Percentiles rank a stretch among this genome's conserved stretches.
These are phyloP conservation scores for Aspergillus sp. DNA, from an alignment of 2,329 filamentous ascomycete species.

Conservation along the genomic window DNA sequence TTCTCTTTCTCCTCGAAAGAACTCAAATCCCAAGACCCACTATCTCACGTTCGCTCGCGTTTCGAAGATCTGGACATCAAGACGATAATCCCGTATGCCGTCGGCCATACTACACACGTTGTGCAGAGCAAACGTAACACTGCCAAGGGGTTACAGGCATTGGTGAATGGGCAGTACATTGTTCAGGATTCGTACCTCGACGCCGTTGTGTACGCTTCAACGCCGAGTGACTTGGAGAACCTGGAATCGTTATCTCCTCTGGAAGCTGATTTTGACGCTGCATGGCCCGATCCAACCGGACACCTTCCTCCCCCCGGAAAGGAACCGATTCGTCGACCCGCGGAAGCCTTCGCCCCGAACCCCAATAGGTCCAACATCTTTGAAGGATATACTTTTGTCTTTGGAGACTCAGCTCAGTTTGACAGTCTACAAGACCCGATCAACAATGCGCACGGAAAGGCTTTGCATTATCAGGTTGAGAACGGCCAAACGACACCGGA, in stretches of 20 bases:
- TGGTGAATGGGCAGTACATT: slow-evolving; percentile 71
- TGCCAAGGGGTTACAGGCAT: slow-evolving; percentile 72
- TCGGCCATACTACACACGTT: slow-evolving; percentile 69
- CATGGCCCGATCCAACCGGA: slow-evolving; percentile 67
- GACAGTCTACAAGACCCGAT: slow-evolving; percentile 66
- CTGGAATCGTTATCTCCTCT: slow-evolving; percentile 48
- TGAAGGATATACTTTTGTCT: slow-evolving; percentile 78
- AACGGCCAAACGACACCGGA: slow-evolving; percentile 57
- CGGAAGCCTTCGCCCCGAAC: slow-evolving; percentile 65
- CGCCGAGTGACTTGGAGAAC: slow-evolving; percentile 41
- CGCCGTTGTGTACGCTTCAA: slow-evolving; percentile 55
- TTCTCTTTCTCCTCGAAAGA: slow-evolving; percentile 69
- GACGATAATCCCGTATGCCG: slow-evolving; percentile 62
- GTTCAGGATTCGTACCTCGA: slow-evolving; percentile 66
- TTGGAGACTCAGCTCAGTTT: slow-evolving; percentile 67
- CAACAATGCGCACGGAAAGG: slow-evolving; percentile 73
- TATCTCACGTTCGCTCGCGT: slow-evolving; percentile 51
- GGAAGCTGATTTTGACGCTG: slow-evolving; percentile 67
- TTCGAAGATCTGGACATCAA: slow-evolving; percentile 88
- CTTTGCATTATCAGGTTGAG: slow-evolving; percentile 54
- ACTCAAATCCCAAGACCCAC: slow-evolving; percentile 53
- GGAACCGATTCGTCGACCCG: slow-evolving; percentile 61
- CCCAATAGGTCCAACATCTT: slow-evolving; percentile 61
- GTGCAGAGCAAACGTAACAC: slow-evolving; percentile 86
- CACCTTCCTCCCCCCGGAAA: slow-evolving; percentile 66